Base-by-base conservation (phyloP, 257 asterid genomes). In the Solanum sparsipilum region DNA sequence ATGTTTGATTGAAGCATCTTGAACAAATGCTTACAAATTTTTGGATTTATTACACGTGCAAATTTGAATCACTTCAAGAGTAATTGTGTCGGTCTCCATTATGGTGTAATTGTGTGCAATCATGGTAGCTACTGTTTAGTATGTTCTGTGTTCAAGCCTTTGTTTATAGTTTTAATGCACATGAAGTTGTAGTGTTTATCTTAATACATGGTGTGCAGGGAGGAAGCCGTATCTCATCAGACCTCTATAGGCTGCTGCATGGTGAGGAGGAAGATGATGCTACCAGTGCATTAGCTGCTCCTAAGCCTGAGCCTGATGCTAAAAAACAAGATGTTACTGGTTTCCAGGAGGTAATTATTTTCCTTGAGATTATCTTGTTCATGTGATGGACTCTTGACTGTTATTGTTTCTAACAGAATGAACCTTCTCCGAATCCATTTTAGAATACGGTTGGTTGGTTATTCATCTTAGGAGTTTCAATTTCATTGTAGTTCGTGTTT, bases 251-350 rank as follows among this genome's bases (percentile, higher is more conserved):
- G 87, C 93, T 96, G 94, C 99, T 94, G 90, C 94, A 94, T 48
- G 93, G 88, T 90, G 99, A 97, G 85, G 99, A 94, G 93, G 98
- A 97, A 90, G 99, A 97, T 95, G 99, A 97, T 85, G 99, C 99
- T 89, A 96, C 98, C 70, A 97, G 99, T 91, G 93, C 90, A 83
- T 92, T 97, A 90, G 94, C 95, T 89, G 93, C 96, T 9, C 96
- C 98, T 67, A 97, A 96, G 92, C 93, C 98, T 76, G 98, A 94
- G 67, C 96, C 96, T 36, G 99, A 91, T 91, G 90, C 89, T 13
- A 95, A 88, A 60, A 95, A 93, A 89, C 91, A 76, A 90, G 92
- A 91, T 85, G 88, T 88, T 87, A 87, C 95, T 90, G 88, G 75
- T 67, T 90, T 90, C 78, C 96, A 92, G 87, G 98, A 94, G 95